A percentile compares a stretch with the other conserved stretches of the same genome.
phyloP scores from a whole-genome alignment of 2,329 filamentous ascomycete species.

The Claviceps lovelessii region DNA sequence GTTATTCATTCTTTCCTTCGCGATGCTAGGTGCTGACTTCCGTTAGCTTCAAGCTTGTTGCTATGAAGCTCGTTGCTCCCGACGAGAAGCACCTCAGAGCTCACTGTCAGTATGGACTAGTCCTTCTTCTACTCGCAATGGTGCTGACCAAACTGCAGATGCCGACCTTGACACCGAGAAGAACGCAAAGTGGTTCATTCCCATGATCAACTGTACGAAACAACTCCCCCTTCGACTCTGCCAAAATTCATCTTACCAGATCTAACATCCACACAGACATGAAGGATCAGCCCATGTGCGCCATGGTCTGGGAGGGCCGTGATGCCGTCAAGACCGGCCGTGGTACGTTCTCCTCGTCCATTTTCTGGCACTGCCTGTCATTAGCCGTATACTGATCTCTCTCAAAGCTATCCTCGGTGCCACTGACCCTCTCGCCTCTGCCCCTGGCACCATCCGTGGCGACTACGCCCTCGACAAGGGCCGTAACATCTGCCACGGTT shows the following conservation, averaged over 20 bases:
- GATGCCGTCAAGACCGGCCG: slow-evolving; percentile 98
- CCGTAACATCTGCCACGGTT: slow-evolving; percentile 99
- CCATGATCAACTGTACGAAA: slow-evolving; percentile 77
- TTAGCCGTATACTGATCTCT: slow-evolving; percentile 4
- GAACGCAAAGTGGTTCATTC: slow-evolving; percentile 92
- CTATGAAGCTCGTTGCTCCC: slow-evolving; percentile 87
- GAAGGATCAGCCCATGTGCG: slow-evolving; percentile 56
- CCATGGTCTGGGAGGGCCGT: slow-evolving; percentile 99
- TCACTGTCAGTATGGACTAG: slow-evolving; percentile 51
- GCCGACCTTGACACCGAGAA: slow-evolving; percentile 51
- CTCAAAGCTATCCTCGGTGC: slow-evolving; percentile 72
- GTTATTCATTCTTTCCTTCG: neutral
- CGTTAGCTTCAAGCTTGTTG: slow-evolving; percentile 72
- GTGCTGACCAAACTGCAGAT: slow-evolving; percentile 35
- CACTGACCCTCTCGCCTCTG: slow-evolving; percentile 93
- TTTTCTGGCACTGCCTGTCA: neutral
- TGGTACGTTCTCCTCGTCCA: slow-evolving; percentile 35
- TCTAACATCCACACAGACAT: slow-evolving; percentile 1
- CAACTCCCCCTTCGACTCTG: neutral
- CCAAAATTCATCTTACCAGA: neutral
- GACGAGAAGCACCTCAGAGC: slow-evolving; percentile 92
- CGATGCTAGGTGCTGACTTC: slow-evolving; percentile 1
- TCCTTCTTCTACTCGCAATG: slow-evolving; percentile 3
- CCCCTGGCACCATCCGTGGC: slow-evolving; percentile 96
- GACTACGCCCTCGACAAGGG: slow-evolving; percentile 69